Evolutionary conservation across 345 rosid species (phyloP), one percentile per base, ranked within the genome.

Genomic region (Luvunga scandens): DNA sequence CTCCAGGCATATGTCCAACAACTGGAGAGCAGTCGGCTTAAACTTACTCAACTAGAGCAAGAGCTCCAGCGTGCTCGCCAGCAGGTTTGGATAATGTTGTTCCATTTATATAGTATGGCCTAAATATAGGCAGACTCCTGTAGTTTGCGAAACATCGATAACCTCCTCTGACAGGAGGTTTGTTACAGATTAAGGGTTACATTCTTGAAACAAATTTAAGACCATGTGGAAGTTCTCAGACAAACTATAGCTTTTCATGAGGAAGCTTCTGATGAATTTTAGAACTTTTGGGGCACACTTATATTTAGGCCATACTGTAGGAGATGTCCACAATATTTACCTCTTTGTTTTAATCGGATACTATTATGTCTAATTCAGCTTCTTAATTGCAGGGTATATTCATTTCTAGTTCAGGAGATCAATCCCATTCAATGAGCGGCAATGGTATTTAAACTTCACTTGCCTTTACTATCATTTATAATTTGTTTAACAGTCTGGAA

Each of bases 21-120:
- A 83, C 85, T 95, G 75, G 98, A 95, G 87, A 95, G 93, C 81
- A 95, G 98, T 84, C 86, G 98, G 63, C 84, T 95, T 80, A 95
- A 95, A 79, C 83, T 95, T 84, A 90, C 95, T 28, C 93, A 88
- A 83, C 94, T 95, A 24, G 98, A 95, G 83, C 98, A 93, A 82
- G 98, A 94, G 88, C 90, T 94, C 63, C 98, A 94, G 87, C 88
- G 93, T 86, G 97, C 98, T 65, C 93, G 98, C 72, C 98, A 95
- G 81, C 98, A 93, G 97, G 98, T 94, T 73, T 55, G 39, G 66
- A 61, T 45, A 45, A 3, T 45, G 50, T 12, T 45, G 1, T 13
- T 61, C 57, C 57, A 19, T 53, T 53, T 53, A 16, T 82, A 31
- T 31, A 30, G 24, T 31, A 64, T 64, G n/a, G 68, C 36, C 24